Base-by-base conservation (phyloP, 1,284 basidiomycete species). In the Rhodotorula mucilaginosa region DNA sequence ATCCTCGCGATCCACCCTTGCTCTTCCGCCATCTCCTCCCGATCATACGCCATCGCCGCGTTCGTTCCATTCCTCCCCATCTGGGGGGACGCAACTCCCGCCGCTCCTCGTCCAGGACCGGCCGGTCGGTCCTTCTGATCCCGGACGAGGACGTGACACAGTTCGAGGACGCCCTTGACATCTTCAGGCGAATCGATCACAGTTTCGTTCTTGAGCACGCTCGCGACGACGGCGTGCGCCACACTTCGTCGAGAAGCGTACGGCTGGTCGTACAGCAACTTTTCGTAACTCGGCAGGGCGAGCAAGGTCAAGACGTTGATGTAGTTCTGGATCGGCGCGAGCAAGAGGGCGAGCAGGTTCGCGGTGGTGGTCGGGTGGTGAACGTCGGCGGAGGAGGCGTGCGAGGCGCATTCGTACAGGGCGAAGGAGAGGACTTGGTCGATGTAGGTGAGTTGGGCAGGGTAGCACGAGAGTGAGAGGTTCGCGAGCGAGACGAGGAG, bases 1-100 rank as follows among this genome's bases (percentile, higher is more conserved):
- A 97, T 96, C 73, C 94, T 85, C 31, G 94, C 93, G 21, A 97
- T 88, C 94, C 94, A 97, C 0, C 94, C 95, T 79, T 97, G 94
- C 81, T 97, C 95, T 81, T 97, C 95, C 0, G 93, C 93, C 84
- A 93, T 85, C 79, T 97, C 94, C 79, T 93, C 91, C 64, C 88
- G 83, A 78, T 94, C 92, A 84, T 82, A 74, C 83, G 82, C 87
- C 84, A 26, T 87, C 77, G 75, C 19, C 84, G n/a, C 12, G 26
- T 69, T 47, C 34, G 44, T 64, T 16, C 39, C 65, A 15, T 51
- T 58, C 44, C 49, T n/a, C 18, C 54, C 54, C 54, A 56, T 15
- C 26, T 16, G 26, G 26, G 54, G n/a, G 13, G 54, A 29, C n/a
- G 26, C 13, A 13, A 29, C n/a, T 1, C 8, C n/a, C 16, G 26